Evolutionary conservation across 331 rosid species (phyloP).

Genomic region (Malus hybrid): DNA sequence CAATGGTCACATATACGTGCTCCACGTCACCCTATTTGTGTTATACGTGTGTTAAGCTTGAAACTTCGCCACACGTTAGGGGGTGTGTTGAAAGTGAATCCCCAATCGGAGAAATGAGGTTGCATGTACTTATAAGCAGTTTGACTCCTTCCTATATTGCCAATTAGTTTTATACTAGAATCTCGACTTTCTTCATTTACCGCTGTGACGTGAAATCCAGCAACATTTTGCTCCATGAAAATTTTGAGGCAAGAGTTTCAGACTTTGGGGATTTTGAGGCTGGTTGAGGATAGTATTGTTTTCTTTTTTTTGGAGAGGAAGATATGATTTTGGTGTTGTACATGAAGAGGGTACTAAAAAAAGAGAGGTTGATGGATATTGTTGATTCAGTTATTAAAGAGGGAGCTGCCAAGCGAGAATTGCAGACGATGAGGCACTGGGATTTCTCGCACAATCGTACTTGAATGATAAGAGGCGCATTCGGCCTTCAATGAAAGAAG

Average conservation of each 20-base stretch:
- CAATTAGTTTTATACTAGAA: too few species aligned
- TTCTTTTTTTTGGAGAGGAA: neutral
- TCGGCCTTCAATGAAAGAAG: slow-evolving; percentile 21
- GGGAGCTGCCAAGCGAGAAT: neutral
- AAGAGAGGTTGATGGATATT: slow-evolving; percentile 11
- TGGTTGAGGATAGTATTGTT: neutral
- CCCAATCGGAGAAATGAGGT: too few species aligned
- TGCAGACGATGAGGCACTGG: slow-evolving; percentile 14
- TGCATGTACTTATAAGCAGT: too few species aligned
- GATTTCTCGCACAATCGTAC: slow-evolving; percentile 8
- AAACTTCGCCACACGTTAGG: too few species aligned
- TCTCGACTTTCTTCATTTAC: neutral
- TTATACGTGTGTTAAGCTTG: too few species aligned
- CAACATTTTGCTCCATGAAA: slow-evolving; percentile 19
- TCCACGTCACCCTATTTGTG: too few species aligned
- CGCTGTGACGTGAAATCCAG: slow-evolving; percentile 20
- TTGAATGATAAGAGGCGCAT: slow-evolving; percentile 17
- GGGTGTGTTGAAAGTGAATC: too few species aligned
- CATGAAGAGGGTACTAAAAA: slow-evolving; percentile 6
- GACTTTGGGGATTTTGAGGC: slow-evolving; percentile 18
- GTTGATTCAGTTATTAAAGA: slow-evolving; percentile 6
- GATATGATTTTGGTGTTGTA: slow-evolving; percentile 20
- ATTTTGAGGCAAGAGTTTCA: slow-evolving; percentile 15
- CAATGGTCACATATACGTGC: too few species aligned
- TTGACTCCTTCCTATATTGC: too few species aligned